These are phyloP conservation scores for Epithemia pelagica DNA, from an alignment of 108 stramenopile genomes.

Conservation along the genomic window DNA sequence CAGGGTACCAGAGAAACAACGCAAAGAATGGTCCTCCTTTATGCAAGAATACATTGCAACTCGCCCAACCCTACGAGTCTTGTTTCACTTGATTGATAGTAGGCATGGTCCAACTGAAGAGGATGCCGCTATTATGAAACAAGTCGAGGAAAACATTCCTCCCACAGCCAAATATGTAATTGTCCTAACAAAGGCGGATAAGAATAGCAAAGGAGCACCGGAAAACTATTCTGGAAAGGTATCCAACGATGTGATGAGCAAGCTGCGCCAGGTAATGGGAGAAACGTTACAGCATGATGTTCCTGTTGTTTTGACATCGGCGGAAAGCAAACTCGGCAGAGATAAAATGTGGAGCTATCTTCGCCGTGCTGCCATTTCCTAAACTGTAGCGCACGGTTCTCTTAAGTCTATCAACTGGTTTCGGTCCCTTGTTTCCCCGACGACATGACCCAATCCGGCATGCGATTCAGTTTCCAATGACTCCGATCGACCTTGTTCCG, in stretches of 20 bases:
- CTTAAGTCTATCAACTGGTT: too few species aligned
- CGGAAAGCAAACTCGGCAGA: conserved; percentile 78
- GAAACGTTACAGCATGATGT: conserved; percentile 54
- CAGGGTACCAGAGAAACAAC: conserved; percentile 74
- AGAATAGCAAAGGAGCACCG: conserved; percentile 70
- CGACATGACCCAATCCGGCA: too few species aligned
- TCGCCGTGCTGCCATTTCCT: conserved; percentile 39
- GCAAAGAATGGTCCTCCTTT: conserved; percentile 76
- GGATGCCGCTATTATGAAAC: conserved; percentile 83
- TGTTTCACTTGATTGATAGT: conserved; percentile 91
- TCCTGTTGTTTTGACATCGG: conserved; percentile 70
- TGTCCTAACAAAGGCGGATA: conserved; percentile 92
- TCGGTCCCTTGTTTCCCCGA: too few species aligned
- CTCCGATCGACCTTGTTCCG: too few species aligned
- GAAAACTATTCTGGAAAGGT: conserved; percentile 66
- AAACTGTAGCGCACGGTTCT: too few species aligned
- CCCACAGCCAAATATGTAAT: conserved; percentile 68
- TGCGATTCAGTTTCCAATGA: too few species aligned
- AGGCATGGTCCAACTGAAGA: conserved; percentile 89
- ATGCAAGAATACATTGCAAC: conserved; percentile 68
- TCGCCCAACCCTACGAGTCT: conserved; percentile 59
- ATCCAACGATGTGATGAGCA: conserved; percentile 41
- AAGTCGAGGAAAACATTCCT: conserved; percentile 40
- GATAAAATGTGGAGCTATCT: conserved; percentile 86
- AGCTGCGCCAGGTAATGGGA: conserved; percentile 58